Evolutionary conservation across 2,329 filamentous ascomycete species (phyloP).

Genomic region (Hypoxylon sp.): DNA sequence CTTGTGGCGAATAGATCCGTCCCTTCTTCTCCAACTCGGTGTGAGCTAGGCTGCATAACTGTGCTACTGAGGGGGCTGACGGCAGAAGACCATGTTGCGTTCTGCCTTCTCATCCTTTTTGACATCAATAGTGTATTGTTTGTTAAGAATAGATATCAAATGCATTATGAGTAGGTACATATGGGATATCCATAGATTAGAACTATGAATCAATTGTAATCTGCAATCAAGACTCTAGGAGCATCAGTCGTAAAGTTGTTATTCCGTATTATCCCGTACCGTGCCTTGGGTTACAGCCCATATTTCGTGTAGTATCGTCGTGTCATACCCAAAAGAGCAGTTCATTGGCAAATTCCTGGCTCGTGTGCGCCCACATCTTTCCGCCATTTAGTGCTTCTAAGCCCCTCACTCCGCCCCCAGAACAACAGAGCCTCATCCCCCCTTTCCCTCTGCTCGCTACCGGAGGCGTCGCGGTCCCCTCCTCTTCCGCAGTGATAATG

Average conservation of each 20-base stretch:
- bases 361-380: not conserved
- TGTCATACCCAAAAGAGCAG: not conserved
- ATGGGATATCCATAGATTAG: not conserved
- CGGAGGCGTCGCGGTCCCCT: not conserved
- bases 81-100: not conserved
- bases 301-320: not conserved
- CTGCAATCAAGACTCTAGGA: not conserved
- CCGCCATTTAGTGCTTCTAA: not conserved
- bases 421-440: not conserved
- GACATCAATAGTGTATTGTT: not conserved
- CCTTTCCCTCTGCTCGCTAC: not conserved
- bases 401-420: not conserved
- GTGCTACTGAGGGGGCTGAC: not conserved
- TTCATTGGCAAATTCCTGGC: not conserved
- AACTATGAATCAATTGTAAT: no score
- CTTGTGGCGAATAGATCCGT: not conserved
- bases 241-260: not conserved
- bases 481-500: not conserved
- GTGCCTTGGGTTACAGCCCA: not conserved
- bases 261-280: not conserved
- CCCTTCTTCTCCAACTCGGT: not conserved
- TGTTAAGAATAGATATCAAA: not conserved
- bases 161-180: not conserved
- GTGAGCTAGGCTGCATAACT: slow-evolving; percentile 1
- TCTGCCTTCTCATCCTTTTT: not conserved